These are phyloP conservation scores for Globisporangium megalacanthum DNA, from an alignment of 352 stramenopile species.

Conservation along the genomic window DNA sequence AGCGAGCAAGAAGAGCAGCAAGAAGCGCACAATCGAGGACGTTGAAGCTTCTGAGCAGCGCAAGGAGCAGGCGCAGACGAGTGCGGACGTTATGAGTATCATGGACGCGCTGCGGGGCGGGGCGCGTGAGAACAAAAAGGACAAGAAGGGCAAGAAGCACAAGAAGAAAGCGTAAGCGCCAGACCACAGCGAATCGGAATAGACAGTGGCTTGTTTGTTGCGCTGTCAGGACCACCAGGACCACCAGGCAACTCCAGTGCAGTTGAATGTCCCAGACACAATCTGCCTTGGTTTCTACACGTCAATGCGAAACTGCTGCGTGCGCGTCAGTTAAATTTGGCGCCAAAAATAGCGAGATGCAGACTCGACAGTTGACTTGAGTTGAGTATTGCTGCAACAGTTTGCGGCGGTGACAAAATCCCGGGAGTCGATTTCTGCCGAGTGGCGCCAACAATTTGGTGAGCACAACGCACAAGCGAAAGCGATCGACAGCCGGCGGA, in stretches of 20 bases:
- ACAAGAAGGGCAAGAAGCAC: conserved; percentile 13
- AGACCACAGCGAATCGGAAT: background rate
- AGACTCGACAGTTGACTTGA: background rate
- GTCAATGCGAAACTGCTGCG: background rate
- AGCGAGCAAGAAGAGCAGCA: conserved; percentile 17
- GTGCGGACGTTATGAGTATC: conserved; percentile 58
- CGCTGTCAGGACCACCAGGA: too few species aligned
- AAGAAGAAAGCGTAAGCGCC: conserved; percentile 16
- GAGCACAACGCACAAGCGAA: background rate
- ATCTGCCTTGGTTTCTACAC: background rate
- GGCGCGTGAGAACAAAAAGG: conserved; percentile 42
- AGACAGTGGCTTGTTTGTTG: background rate
- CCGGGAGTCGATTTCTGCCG: background rate
- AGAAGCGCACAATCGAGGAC: conserved; percentile 37
- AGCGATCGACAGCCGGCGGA: conserved; percentile 2
- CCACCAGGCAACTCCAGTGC: too few species aligned
- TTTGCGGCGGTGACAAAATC: background rate
- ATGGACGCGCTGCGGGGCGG: conserved; percentile 55
- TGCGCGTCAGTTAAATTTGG: background rate
- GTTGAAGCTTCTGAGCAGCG: conserved; percentile 18
- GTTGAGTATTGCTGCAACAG: background rate
- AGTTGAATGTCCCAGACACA: too few species aligned
- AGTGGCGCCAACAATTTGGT: conserved; percentile 4
- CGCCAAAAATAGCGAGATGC: background rate
- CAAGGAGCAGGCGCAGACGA: conserved; percentile 26